Conservation (phyloP, 306 rosid species). For the Rosa rugosa region DNA sequence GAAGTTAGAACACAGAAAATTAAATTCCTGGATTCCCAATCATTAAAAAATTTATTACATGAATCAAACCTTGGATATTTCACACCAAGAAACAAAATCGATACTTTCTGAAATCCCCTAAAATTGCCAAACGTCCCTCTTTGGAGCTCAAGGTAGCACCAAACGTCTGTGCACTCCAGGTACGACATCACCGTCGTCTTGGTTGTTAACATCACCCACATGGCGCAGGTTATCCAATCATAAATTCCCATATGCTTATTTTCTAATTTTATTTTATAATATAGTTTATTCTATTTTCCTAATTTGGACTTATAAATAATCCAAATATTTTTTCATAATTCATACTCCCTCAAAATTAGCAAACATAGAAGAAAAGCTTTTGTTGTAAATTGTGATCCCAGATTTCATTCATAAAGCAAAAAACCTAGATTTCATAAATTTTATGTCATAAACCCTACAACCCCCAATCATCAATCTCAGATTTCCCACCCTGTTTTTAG, state of each 20-base stretch:
- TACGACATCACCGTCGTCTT: constrained; percentile 8
- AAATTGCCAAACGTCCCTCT: constrained; percentile 31
- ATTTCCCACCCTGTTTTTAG: constrained; percentile 19
- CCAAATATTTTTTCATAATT: constrained; percentile 16
- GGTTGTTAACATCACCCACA: constrained; percentile 22
- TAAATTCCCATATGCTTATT: constrained; percentile 8
- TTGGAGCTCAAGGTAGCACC: constrained; percentile 15
- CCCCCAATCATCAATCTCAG: constrained; percentile 33
- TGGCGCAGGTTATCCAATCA: constrained; percentile 26
- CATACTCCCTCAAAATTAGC: constrained; percentile 37
- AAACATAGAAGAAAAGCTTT: neutral
- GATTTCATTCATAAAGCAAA: constrained; percentile 35
- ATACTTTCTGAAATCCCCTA: neutral
- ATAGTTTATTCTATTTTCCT: neutral
- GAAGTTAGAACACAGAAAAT: neutral
- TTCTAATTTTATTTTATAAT: neutral
- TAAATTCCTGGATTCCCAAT: neutral
- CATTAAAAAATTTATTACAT: neutral
- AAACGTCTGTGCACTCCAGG: neutral
- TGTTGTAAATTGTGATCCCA: constrained; percentile 41
- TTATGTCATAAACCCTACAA: constrained; percentile 36
- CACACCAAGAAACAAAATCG: neutral
- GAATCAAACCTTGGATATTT: neutral
- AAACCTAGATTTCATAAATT: constrained; percentile 32
- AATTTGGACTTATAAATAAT: constrained; percentile 35